Percentiles rank a stretch among this genome's conserved stretches.
These are phyloP conservation scores for Bassia scoparia DNA, from an alignment of 148 eudicot genomes.

Conservation along the genomic window DNA sequence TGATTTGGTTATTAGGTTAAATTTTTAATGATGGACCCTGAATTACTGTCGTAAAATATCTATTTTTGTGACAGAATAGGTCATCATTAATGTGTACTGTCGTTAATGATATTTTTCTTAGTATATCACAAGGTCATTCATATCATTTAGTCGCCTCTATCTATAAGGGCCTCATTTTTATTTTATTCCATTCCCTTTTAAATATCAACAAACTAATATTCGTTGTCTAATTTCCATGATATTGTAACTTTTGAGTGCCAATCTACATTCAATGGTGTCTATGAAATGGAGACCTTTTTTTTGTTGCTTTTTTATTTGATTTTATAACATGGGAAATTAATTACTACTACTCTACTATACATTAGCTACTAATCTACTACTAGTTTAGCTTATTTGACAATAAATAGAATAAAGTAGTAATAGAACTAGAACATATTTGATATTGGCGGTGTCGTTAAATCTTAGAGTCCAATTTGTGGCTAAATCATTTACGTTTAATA, in stretches of 20 bases:
- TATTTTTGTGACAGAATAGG: too few species aligned
- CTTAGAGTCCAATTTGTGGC: conserved; percentile 3
- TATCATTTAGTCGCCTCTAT: neutral
- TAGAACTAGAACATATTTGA: neutral
- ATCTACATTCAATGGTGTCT: too few species aligned
- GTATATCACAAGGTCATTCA: too few species aligned
- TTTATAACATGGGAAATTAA: neutral
- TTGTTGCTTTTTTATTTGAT: neutral
- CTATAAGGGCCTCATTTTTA: neutral
- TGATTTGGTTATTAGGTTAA: too few species aligned
- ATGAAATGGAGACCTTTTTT: neutral
- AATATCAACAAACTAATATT: too few species aligned
- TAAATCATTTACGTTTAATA: neutral
- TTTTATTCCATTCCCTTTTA: neutral
- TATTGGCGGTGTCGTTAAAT: neutral
- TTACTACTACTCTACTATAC: neutral
- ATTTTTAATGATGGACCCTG: too few species aligned
- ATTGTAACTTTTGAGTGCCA: neutral
- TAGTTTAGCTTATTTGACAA: neutral
- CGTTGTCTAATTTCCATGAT: neutral
- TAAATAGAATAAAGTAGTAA: neutral
- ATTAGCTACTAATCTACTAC: too few species aligned
- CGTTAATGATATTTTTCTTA: too few species aligned
- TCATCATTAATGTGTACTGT: too few species aligned
- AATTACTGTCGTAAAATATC: too few species aligned